phyloP scores from a whole-genome alignment of 306 rosid genomes.

The Pterocarpus santalinus region DNA sequence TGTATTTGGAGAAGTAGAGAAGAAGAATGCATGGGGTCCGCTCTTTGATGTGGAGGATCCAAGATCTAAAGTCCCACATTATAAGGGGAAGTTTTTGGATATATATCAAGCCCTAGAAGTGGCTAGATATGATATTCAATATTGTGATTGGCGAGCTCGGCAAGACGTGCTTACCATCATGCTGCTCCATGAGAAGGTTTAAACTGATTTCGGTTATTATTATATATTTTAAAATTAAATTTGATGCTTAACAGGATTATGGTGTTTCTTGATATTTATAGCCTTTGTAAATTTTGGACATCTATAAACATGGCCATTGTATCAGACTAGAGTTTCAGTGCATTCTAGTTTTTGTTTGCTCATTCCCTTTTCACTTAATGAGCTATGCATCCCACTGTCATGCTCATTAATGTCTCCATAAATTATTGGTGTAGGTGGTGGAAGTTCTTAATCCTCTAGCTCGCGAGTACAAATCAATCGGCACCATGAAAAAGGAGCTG shows the following conservation, averaged over 20 bases:
- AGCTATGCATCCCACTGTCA: not conserved
- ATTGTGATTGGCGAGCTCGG: conserved; percentile 99
- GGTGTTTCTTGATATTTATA: not conserved
- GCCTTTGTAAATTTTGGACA: not conserved
- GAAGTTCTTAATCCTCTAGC: conserved; percentile 91
- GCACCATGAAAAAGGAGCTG: conserved; percentile 92
- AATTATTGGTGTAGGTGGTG: conserved; percentile 52
- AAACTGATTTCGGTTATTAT: not conserved
- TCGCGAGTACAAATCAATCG: conserved; percentile 87
- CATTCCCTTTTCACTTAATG: not conserved
- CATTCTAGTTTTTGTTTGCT: not conserved
- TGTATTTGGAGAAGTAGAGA: conserved; percentile 74
- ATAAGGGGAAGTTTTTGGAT: conserved; percentile 85
- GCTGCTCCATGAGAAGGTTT: conserved; percentile 98
- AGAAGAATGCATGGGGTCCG: conserved; percentile 84
- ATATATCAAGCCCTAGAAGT: conserved; percentile 85
- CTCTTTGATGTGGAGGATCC: conserved; percentile 97
- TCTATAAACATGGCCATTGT: not conserved
- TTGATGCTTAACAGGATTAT: conserved; percentile 22
- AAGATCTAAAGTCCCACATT: conserved; percentile 72
- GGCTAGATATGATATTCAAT: conserved; percentile 86
- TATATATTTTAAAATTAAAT: not conserved
- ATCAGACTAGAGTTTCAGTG: not conserved
- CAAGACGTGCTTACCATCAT: conserved; percentile 92
- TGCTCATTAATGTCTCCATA: conserved; percentile 13